Conservation (phyloP, 805 yeast species). For the Maudiozyma pseudohumilis region DNA sequence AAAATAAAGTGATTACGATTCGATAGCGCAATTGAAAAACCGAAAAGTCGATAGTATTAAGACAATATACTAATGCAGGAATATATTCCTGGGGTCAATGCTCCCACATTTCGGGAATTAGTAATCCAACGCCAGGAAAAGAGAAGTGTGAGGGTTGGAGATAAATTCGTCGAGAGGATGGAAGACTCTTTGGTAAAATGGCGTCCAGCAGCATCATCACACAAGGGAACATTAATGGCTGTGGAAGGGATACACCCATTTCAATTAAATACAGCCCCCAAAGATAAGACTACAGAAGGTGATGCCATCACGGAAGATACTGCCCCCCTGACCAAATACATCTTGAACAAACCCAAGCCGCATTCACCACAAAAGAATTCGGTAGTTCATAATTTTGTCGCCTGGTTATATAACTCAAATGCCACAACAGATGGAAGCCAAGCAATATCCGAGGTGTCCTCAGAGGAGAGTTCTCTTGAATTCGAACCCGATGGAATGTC, state of each 20-base stretch:
- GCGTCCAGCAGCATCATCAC: slow-evolving; percentile 20
- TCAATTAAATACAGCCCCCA: slow-evolving; percentile 9
- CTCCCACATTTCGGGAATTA: slow-evolving; percentile 19
- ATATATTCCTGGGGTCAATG: slow-evolving; percentile 10
- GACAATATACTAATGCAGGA: too few species aligned
- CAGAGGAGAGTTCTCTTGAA: too few species aligned
- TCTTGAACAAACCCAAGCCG: neutral
- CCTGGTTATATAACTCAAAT: neutral
- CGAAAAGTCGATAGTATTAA: too few species aligned
- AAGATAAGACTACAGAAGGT: neutral
- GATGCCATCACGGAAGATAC: too few species aligned
- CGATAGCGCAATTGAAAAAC: too few species aligned
- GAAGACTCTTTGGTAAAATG: slow-evolving; percentile 24
- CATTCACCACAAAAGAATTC: too few species aligned
- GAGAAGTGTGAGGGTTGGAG: slow-evolving; percentile 10
- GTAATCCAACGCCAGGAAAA: slow-evolving; percentile 20
- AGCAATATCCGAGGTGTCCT: too few species aligned
- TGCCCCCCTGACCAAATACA: too few species aligned
- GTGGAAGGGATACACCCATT: slow-evolving; percentile 24
- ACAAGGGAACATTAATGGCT: slow-evolving; percentile 18
- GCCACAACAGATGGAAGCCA: neutral
- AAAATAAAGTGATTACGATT: too few species aligned
- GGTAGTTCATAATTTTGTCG: neutral
- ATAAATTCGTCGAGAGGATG: slow-evolving; percentile 17
- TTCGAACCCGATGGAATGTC: too few species aligned